Percentiles rank a stretch among this genome's conserved stretches.
phyloP scores from a whole-genome alignment of 768 basidiomycete genomes.

The Thelephora aurantiotincta region DNA sequence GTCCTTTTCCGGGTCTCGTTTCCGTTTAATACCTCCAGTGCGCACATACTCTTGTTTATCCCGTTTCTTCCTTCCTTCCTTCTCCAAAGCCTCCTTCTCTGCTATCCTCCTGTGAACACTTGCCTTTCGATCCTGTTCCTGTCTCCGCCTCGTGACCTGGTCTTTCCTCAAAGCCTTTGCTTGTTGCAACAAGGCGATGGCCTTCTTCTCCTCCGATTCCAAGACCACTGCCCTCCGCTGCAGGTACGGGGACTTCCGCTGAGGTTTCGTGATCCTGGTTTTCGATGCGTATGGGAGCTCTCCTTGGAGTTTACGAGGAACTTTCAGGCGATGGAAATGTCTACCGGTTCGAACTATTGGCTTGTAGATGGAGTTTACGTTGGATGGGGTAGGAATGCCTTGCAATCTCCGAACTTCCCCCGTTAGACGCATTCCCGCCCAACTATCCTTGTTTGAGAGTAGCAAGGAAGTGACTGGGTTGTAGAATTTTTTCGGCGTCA shows the following conservation, averaged over 20 bases:
- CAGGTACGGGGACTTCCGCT: constrained; percentile 68
- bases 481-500: constrained; percentile 91
- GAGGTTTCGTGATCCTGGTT: constrained; percentile 69
- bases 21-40: constrained; percentile 53
- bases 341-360: constrained; percentile 63
- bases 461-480: constrained; percentile 91
- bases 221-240: constrained; percentile 92
- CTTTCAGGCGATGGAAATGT: constrained; percentile 81
- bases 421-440: constrained; percentile 93
- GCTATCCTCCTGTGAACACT: constrained; percentile 55
- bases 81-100: constrained; percentile 51
- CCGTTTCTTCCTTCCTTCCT: constrained; percentile 58
- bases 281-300: constrained; percentile 87
- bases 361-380: constrained; percentile 83
- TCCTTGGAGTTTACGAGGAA: constrained; percentile 85
- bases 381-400: constrained; percentile 65
- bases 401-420: constrained; percentile 85
- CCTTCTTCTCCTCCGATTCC: constrained; percentile 91
- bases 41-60: constrained; percentile 69
- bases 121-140: constrained; percentile 76
- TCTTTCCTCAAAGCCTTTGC: constrained; percentile 86
- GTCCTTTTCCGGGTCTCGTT: constrained; percentile 45
- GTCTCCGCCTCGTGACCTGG: constrained; percentile 61
- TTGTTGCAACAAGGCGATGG: constrained; percentile 84
- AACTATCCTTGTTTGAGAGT: constrained; percentile 63